phyloP scores from a whole-genome alignment of 805 yeast species.

The Schwanniomyces yamadae region DNA sequence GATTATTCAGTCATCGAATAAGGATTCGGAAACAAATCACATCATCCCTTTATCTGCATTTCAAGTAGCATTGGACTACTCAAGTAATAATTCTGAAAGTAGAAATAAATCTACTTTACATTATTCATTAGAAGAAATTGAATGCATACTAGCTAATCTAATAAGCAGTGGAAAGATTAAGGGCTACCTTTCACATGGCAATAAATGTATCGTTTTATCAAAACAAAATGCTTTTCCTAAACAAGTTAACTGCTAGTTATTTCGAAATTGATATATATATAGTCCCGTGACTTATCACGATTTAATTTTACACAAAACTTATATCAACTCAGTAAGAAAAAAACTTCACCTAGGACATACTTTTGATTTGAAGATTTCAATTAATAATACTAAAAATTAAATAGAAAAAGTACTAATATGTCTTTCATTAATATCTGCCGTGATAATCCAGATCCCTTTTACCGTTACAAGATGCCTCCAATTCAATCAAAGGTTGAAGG shows the following conservation, averaged over 20 bases:
- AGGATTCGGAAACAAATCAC: constrained; percentile 30
- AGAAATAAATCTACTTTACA: constrained; percentile 3
- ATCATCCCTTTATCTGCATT: constrained; percentile 43
- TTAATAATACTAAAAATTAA: background rate
- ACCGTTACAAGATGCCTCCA: constrained; percentile 99
- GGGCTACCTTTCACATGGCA: constrained; percentile 80
- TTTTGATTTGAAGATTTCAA: background rate
- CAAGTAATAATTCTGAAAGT: constrained; percentile 13
- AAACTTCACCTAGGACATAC: constrained; percentile 4
- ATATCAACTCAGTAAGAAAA: constrained; percentile 1
- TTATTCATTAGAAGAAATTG: constrained; percentile 51
- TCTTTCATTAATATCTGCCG: constrained; percentile 91
- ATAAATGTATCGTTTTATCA: constrained; percentile 71
- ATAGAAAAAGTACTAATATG: constrained; percentile 41
- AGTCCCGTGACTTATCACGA: constrained; percentile 1
- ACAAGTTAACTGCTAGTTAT: background rate
- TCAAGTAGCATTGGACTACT: constrained; percentile 41
- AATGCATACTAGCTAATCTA: constrained; percentile 65
- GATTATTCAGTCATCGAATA: constrained; percentile 20
- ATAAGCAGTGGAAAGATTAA: constrained; percentile 61
- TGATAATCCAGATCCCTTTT: constrained; percentile 96
- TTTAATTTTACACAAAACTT: constrained; percentile 2
- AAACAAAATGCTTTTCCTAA: constrained; percentile 71
- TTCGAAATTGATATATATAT: background rate
- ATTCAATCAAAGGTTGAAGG: constrained; percentile 97